A percentile compares a stretch with the other conserved stretches of the same genome.
Conservation (phyloP, 73 alveolate species). For the Halteria grandinella region DNA sequence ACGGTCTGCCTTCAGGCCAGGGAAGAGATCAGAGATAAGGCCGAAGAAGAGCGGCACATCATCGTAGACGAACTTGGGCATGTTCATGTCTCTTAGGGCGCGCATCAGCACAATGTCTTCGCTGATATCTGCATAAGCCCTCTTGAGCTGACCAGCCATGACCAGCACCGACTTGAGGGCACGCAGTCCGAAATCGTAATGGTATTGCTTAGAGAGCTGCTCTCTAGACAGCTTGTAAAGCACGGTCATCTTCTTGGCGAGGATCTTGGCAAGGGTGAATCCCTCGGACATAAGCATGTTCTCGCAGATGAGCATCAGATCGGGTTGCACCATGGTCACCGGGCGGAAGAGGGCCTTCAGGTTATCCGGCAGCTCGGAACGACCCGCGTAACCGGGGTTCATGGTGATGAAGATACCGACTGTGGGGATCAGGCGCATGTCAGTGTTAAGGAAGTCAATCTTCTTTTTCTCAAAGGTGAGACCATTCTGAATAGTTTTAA, state of each 20-base stretch:
- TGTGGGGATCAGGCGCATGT: slow-evolving; percentile 91
- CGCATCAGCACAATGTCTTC: slow-evolving; percentile 99
- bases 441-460: slow-evolving; percentile 94
- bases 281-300: slow-evolving; percentile 99
- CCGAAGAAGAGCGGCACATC: slow-evolving; percentile 97
- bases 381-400: slow-evolving; percentile 99
- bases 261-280: slow-evolving; percentile 94
- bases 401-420: slow-evolving; percentile 97
- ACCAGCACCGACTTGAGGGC: slow-evolving; percentile 98
- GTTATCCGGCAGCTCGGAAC: slow-evolving; percentile 99
- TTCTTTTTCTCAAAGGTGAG: slow-evolving; percentile 84
- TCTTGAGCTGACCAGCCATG: slow-evolving; percentile 97
- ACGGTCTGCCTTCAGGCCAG: slow-evolving; percentile 93
- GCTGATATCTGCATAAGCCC: slow-evolving; percentile 92
- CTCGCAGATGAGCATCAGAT: slow-evolving; percentile 97
- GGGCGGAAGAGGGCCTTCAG: slow-evolving; percentile 99
- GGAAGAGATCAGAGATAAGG: slow-evolving; percentile 99
- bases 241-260: slow-evolving; percentile 98
- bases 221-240: slow-evolving; percentile 96
- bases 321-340: slow-evolving; percentile 99
- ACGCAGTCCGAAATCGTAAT: slow-evolving; percentile 98
- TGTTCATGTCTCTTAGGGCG: slow-evolving; percentile 99
- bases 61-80: slow-evolving; percentile 99
- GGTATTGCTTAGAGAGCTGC: slow-evolving; percentile 92
- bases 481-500: slow-evolving; percentile 95